Base-by-base conservation (phyloP, 1,284 basidiomycete species). In the Neonothopanus nambi region DNA sequence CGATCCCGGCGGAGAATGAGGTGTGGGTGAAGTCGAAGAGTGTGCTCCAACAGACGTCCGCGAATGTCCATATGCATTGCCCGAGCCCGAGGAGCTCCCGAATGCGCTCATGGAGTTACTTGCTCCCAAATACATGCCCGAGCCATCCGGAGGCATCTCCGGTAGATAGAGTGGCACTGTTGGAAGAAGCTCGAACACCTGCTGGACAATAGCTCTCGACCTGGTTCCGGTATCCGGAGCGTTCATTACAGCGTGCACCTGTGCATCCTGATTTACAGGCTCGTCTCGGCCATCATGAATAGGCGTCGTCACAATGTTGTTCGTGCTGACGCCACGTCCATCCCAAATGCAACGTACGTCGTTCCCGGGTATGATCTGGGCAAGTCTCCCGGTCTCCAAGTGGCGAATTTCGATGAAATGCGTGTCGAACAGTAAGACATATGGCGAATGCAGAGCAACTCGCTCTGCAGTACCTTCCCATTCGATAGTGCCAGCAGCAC, bases 401-500 rank as follows among this genome's bases (percentile, higher is more conserved):
- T 92, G 84, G 13, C 91, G 81, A 28, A 94, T 80, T 69, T 94
- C 91, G 65, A 94, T 85, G 71, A 93, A 93, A 33, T 88, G 81
- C 17, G 81, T 75, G 64, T 91, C 89, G 67, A 93, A 89, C 37
- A 91, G 82, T 35, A 93, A 77, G 45, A 94, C 76, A 63, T 90
- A 91, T 0, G 89, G 87, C 57, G 83, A 82, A 59, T 89, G 87
- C 72, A 86, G 87, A 0, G 92, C 92, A 24, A 94, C 91, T 39
- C 84, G 85, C 63, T 93, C 90, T 1, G 91, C 91, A 2, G 84
- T 89, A 11, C 94, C 94, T 71, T 98, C 95, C 94, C 95, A 98
- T 67, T 98, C 95, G 63, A 98, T 92, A 4, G 88, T 85, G 28
- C 80, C 79, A 54, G 84, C 76, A 23, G 77, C 67, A 41, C 91